Conservation (phyloP, 495 filamentous ascomycete species). For the Geoglossum glabrum region DNA sequence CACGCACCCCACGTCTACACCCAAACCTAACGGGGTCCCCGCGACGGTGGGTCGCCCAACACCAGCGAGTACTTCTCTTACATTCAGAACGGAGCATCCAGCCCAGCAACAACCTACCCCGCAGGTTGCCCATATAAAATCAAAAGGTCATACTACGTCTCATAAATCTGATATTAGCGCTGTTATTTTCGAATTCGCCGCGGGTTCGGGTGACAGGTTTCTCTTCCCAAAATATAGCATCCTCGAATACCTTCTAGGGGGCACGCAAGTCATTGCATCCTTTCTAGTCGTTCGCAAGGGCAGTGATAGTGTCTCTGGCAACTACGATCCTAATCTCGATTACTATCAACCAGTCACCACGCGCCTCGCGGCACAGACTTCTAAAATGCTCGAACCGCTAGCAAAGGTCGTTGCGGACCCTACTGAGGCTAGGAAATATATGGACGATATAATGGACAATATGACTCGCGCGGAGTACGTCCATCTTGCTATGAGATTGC, state of each 20-base stretch:
- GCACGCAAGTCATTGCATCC: constrained; percentile 28
- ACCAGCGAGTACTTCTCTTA: background rate
- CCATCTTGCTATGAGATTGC: constrained; percentile 43
- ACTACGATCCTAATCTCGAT: constrained; percentile 32
- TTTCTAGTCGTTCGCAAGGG: constrained; percentile 31
- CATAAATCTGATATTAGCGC: constrained; percentile 43
- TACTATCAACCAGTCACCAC: constrained; percentile 88
- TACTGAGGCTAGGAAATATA: constrained; percentile 62
- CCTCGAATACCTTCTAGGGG: constrained; percentile 40
- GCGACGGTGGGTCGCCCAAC: background rate
- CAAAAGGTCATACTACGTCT: constrained; percentile 1
- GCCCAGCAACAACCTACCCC: background rate
- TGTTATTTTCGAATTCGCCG: constrained; percentile 67
- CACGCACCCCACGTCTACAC: background rate
- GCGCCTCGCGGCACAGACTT: constrained; percentile 41
- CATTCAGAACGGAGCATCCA: constrained; percentile 1
- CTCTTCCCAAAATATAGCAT: constrained; percentile 75
- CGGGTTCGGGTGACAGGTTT: constrained; percentile 63
- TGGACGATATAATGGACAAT: constrained; percentile 65
- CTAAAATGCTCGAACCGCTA: constrained; percentile 51
- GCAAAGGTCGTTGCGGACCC: constrained; percentile 53
- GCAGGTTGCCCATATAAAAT: background rate
- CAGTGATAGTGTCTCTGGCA: constrained; percentile 8
- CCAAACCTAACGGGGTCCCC: background rate
- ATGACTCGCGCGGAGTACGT: constrained; percentile 51